Conservation (phyloP, 2,329 filamentous ascomycete species). For the Drechmeria coniospora region DNA sequence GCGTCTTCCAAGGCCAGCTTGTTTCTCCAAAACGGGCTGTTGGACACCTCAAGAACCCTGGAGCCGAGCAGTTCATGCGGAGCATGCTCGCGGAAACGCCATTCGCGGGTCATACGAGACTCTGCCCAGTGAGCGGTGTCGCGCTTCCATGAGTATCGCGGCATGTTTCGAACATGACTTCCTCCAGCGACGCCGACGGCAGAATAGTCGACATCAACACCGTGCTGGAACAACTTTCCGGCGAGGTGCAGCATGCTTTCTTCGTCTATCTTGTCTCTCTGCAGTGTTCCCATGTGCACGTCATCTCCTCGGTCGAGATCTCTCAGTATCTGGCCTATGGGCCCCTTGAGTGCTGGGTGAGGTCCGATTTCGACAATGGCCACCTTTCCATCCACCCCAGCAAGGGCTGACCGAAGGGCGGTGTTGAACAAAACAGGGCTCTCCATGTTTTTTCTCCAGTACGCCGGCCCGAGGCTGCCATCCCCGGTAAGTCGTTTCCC, state of each 20-base stretch:
- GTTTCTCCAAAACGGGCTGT: conserved; percentile 11
- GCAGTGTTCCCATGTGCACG: conserved; percentile 6
- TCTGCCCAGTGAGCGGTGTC: conserved; percentile 16
- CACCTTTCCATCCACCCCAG: background rate
- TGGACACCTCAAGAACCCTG: conserved; percentile 1
- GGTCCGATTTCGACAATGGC: conserved; percentile 11
- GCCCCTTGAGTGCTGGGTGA: conserved; percentile 7
- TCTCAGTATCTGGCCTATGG: conserved; percentile 6
- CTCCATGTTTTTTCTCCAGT: conserved; percentile 17
- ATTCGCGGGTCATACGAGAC: conserved; percentile 14
- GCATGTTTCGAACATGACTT: conserved; percentile 12
- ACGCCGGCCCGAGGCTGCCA: conserved; percentile 5
- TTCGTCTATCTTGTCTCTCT: conserved; percentile 5
- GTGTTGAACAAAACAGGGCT: conserved; percentile 12
- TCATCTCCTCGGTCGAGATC: background rate
- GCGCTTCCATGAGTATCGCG: conserved; percentile 24
- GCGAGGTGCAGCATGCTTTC: conserved; percentile 11
- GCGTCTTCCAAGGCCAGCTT: conserved; percentile 7
- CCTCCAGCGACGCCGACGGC: conserved; percentile 2
- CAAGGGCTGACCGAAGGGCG: conserved; percentile 4
- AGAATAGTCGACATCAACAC: conserved; percentile 7
- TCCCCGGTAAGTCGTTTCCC: conserved; percentile 9
- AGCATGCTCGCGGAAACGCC: conserved; percentile 15
- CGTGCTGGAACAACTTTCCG: conserved; percentile 5
- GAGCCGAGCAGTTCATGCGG: conserved; percentile 22